Percentiles rank a stretch among this genome's conserved stretches.
These are phyloP conservation scores for Silene uniflora DNA, from an alignment of 148 eudicot genomes.

Conservation along the genomic window DNA sequence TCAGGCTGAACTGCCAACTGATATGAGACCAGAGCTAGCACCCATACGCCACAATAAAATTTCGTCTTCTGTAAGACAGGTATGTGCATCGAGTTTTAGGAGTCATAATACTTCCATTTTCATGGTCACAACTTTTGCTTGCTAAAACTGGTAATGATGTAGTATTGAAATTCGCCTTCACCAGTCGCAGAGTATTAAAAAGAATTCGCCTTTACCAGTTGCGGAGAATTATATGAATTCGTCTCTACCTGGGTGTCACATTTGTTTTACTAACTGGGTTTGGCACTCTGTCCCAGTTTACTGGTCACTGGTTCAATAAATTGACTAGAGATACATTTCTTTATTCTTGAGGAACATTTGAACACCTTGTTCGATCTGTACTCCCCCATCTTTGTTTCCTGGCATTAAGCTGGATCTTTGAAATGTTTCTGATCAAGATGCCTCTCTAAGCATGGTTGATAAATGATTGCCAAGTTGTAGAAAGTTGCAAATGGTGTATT, in stretches of 20 bases:
- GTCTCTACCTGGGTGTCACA: background rate
- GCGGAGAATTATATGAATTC: background rate
- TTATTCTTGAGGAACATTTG: slow-evolving; percentile 1
- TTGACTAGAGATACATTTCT: background rate
- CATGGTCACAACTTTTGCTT: background rate
- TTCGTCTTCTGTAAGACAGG: slow-evolving; percentile 79
- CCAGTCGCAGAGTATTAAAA: background rate
- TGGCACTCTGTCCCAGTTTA: background rate
- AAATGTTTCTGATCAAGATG: background rate
- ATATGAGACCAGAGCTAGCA: slow-evolving; percentile 81
- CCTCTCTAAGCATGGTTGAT: background rate
- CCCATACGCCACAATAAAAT: slow-evolving; percentile 76
- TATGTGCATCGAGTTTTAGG: slow-evolving; percentile 25
- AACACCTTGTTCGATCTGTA: background rate
- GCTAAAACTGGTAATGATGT: background rate
- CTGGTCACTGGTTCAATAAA: background rate
- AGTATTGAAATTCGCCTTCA: background rate
- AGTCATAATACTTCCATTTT: background rate
- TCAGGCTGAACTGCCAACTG: slow-evolving; percentile 86
- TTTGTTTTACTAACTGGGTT: background rate
- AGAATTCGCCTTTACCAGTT: background rate
- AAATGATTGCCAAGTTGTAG: background rate
- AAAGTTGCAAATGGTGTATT: background rate
- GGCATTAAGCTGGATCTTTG: background rate
- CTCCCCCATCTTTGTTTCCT: background rate